phyloP scores from a whole-genome alignment of 169 alveolate genomes.

The Eimeria sp. region DNA sequence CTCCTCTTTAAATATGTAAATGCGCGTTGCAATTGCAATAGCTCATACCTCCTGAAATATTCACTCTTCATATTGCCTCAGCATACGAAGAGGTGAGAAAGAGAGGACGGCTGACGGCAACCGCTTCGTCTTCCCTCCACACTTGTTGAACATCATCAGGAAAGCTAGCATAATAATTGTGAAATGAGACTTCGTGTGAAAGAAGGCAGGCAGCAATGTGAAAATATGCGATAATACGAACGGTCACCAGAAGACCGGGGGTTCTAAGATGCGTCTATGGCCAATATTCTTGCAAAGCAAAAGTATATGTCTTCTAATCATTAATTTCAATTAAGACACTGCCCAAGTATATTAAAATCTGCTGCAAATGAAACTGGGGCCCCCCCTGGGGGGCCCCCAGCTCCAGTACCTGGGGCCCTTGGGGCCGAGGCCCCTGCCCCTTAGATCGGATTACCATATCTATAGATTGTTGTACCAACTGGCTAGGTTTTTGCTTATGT shows the following conservation, averaged over 20 bases:
- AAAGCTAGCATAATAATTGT: neutral
- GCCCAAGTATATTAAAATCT: neutral
- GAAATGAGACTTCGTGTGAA: neutral
- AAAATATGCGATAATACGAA: neutral
- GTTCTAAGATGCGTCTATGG: neutral
- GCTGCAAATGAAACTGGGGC: neutral
- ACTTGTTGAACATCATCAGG: neutral
- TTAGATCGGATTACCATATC: too few relatives aligned
- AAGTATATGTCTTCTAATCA: neutral
- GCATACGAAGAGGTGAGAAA: neutral
- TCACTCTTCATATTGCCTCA: neutral
- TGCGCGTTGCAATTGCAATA: neutral
- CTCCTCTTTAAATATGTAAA: neutral
- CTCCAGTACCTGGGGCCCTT: neutral
- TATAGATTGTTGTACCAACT: neutral
- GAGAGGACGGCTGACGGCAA: neutral
- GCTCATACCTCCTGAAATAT: neutral
- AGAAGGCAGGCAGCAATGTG: neutral
- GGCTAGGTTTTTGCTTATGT: neutral
- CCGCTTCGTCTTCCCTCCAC: neutral
- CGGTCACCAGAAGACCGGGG: neutral
- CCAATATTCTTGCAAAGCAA: neutral
- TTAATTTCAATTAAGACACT: neutral
- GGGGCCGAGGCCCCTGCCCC: neutral
- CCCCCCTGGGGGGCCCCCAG: neutral